These are phyloP conservation scores for Aureobasidium zeae DNA, from an alignment of 2,329 filamentous ascomycete species.

Conservation along the genomic window DNA sequence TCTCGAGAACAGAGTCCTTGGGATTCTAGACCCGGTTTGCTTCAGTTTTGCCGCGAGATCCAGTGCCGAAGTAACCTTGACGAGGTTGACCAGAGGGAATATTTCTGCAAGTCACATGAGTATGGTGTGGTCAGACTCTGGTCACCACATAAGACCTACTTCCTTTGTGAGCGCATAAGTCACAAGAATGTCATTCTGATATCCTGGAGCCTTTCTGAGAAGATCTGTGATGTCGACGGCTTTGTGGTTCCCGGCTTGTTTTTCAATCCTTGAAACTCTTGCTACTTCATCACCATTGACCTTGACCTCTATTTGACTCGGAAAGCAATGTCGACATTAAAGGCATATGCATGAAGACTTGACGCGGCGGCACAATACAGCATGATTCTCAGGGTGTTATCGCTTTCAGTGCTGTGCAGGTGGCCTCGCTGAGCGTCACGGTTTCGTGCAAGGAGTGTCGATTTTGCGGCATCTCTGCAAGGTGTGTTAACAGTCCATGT, in stretches of 20 bases:
- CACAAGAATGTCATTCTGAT: slow-evolving; percentile 69
- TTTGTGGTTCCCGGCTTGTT: slow-evolving; percentile 88
- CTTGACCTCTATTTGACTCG: slow-evolving; percentile 84
- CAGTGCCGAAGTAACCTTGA: slow-evolving; percentile 61
- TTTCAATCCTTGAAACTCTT: slow-evolving; percentile 92
- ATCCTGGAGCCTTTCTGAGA: slow-evolving; percentile 59
- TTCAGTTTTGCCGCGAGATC: slow-evolving; percentile 61
- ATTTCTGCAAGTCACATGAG: background rate
- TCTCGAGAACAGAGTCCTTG: slow-evolving; percentile 74
- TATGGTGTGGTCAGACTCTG: too few relatives aligned
- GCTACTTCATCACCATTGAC: slow-evolving; percentile 78
- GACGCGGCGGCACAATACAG: slow-evolving; percentile 61
- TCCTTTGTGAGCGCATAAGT: slow-evolving; percentile 89
- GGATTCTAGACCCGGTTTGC: slow-evolving; percentile 56
- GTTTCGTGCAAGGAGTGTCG: slow-evolving; percentile 50
- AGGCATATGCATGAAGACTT: slow-evolving; percentile 47
- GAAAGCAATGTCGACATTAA: slow-evolving; percentile 62
- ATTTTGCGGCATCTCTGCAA: slow-evolving; percentile 49
- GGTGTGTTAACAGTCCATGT: slow-evolving; percentile 27
- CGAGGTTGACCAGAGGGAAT: slow-evolving; percentile 59
- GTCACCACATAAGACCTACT: slow-evolving; percentile 40
- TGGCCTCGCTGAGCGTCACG: slow-evolving; percentile 47
- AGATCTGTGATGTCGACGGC: slow-evolving; percentile 81
- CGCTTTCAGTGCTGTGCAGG: slow-evolving; percentile 48
- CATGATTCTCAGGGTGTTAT: slow-evolving; percentile 63